These are phyloP conservation scores for Xylariales sp. DNA, from an alignment of 2,329 filamentous ascomycete genomes.

Conservation along the genomic window DNA sequence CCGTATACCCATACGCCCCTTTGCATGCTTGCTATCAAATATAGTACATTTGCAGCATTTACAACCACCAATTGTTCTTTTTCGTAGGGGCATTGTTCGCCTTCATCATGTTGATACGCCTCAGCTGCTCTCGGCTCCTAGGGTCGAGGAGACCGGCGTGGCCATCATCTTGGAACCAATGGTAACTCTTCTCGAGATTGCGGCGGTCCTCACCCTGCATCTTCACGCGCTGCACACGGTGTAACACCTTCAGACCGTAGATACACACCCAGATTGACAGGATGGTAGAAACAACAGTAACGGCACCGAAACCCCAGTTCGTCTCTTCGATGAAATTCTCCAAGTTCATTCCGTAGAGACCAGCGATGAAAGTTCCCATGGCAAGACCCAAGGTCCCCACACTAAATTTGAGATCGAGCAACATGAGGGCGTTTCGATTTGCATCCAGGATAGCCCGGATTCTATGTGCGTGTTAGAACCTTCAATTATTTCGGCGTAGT, in stretches of 20 bases:
- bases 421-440: constrained; percentile 96
- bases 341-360: constrained; percentile 99
- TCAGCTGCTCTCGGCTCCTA: constrained; percentile 49
- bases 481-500: constrained; percentile 11
- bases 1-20: too few species aligned
- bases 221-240: constrained; percentile 80
- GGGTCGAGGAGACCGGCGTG: constrained; percentile 48
- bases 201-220: constrained; percentile 42
- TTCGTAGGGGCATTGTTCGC: constrained; percentile 24
- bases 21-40: too few species aligned
- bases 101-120: constrained; percentile 48
- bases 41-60: too few species aligned
- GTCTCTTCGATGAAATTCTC: constrained; percentile 98
- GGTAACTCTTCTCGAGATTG: constrained; percentile 21
- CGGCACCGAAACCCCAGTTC: constrained; percentile 74
- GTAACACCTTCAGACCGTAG: constrained; percentile 79
- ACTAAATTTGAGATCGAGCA: constrained; percentile 93
- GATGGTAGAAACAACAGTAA: constrained; percentile 66
- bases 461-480: constrained; percentile 40
- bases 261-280: constrained; percentile 75
- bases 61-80: constrained; percentile 28
- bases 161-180: constrained; percentile 44
- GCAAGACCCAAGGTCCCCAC: constrained; percentile 93
- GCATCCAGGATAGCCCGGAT: constrained; percentile 96
- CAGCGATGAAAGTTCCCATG: constrained; percentile 90